Evolutionary conservation across 106 monocot species (phyloP).

Genomic region (Dactylorhiza incarnata): DNA sequence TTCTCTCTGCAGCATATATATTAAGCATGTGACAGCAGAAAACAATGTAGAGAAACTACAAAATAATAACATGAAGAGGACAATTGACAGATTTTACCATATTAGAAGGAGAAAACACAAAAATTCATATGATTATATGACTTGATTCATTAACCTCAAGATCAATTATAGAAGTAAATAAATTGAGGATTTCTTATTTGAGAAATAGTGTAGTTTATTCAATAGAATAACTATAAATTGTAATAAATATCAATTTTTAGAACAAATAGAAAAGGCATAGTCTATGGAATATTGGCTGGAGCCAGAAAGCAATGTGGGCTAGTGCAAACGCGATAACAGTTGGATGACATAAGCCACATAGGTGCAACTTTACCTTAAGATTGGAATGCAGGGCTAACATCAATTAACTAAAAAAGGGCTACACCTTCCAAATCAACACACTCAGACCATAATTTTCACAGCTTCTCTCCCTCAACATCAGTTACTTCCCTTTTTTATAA

Average conservation of each 20-base stretch:
- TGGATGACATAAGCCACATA: background rate
- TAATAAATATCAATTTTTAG: background rate
- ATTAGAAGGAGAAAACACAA: background rate
- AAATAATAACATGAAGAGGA: background rate
- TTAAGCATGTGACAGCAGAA: constrained; percentile 2
- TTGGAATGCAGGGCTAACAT: background rate
- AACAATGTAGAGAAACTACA: background rate
- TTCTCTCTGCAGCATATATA: constrained; percentile 64
- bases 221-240: background rate
- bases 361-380: background rate
- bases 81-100: background rate
- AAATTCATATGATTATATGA: background rate
- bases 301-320: background rate
- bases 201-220: background rate
- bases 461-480: background rate
- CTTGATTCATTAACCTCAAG: background rate
- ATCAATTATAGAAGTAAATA: background rate
- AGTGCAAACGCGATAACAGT: too few relatives aligned
- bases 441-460: background rate
- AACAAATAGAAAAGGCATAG: background rate
- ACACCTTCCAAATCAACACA: background rate
- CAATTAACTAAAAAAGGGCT: background rate
- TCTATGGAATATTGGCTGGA: background rate
- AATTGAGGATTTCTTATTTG: background rate
- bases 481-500: background rate